These are phyloP conservation scores for Trametes elegans DNA, from an alignment of 768 basidiomycete species.

Conservation along the genomic window DNA sequence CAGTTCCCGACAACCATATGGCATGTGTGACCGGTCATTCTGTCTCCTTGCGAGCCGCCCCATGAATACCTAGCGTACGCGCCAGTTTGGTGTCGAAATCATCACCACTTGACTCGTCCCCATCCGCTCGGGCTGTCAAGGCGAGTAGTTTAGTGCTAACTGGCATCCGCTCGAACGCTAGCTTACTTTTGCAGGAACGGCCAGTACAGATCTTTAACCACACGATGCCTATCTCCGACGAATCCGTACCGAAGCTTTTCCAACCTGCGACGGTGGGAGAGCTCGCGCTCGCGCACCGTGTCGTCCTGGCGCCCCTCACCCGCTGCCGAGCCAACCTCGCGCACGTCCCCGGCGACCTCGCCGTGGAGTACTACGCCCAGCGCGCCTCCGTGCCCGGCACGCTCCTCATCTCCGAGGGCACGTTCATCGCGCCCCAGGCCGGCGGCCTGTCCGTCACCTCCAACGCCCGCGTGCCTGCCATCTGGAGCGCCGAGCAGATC, in stretches of 20 bases:
- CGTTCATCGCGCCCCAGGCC: slow-evolving; percentile 1
- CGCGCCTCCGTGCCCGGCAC: slow-evolving; percentile 38
- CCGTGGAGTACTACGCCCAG: slow-evolving; percentile 38
- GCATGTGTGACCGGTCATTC: no score
- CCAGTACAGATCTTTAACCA: no score
- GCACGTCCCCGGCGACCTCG: slow-evolving; percentile 32
- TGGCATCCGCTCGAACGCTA: no score
- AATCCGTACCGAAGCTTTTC: slow-evolving; percentile 24
- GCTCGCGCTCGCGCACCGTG: slow-evolving; percentile 33
- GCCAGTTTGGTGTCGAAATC: no score
- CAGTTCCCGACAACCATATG: no score
- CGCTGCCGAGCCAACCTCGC: slow-evolving; percentile 29
- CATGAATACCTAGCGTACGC: no score
- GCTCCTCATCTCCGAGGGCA: slow-evolving; percentile 45
- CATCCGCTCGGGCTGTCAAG: no score
- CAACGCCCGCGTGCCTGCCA: not conserved
- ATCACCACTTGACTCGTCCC: no score
- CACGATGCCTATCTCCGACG: not conserved
- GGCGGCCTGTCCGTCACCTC: not conserved
- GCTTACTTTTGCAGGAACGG: no score
- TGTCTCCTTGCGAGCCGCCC: no score
- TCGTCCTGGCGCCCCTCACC: slow-evolving; percentile 39
- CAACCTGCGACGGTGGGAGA: slow-evolving; percentile 33
- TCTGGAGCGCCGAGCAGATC: slow-evolving; percentile 2
- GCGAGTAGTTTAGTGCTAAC: no score